These are phyloP conservation scores for Saksenaea vasiformis DNA, from an alignment of 371 early-diverging fungal species.

Conservation along the genomic window DNA sequence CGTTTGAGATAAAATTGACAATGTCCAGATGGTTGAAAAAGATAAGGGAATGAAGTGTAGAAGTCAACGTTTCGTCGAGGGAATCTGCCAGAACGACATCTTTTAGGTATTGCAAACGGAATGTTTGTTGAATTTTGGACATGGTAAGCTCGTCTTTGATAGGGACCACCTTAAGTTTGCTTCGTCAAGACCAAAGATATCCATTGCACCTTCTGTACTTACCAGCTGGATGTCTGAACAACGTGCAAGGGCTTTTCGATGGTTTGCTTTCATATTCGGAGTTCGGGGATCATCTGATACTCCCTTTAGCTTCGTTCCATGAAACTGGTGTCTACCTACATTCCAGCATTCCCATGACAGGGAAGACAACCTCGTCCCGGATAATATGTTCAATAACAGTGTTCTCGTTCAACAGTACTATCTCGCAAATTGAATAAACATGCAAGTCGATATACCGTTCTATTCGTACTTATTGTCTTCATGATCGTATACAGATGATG, in stretches of 20 bases:
- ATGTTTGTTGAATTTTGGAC: constrained; percentile 79
- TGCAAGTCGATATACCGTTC: neutral
- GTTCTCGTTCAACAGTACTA: constrained; percentile 45
- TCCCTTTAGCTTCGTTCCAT: neutral
- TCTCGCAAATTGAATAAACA: neutral
- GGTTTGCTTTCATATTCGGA: constrained; percentile 66
- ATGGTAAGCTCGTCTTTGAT: constrained; percentile 67
- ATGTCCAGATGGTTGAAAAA: constrained; percentile 85
- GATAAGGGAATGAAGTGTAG: constrained; percentile 70
- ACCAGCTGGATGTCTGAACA: constrained; percentile 69
- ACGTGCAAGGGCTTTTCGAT: constrained; percentile 66
- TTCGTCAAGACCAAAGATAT: neutral
- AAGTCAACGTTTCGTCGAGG: constrained; percentile 72
- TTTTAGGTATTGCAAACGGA: constrained; percentile 81
- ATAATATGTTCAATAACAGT: constrained; percentile 71
- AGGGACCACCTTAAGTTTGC: constrained; percentile 60
- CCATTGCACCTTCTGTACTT: neutral
- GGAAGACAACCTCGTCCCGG: constrained; percentile 68
- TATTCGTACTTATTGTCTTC: constrained; percentile 67
- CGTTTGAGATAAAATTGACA: constrained; percentile 68
- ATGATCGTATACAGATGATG: constrained; percentile 72
- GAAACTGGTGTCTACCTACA: constrained; percentile 46
- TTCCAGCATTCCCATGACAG: constrained; percentile 82
- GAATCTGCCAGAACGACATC: constrained; percentile 75
- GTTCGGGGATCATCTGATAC: constrained; percentile 71